Conservation (phyloP, 306 rosid species). For the Corylus avellana region DNA sequence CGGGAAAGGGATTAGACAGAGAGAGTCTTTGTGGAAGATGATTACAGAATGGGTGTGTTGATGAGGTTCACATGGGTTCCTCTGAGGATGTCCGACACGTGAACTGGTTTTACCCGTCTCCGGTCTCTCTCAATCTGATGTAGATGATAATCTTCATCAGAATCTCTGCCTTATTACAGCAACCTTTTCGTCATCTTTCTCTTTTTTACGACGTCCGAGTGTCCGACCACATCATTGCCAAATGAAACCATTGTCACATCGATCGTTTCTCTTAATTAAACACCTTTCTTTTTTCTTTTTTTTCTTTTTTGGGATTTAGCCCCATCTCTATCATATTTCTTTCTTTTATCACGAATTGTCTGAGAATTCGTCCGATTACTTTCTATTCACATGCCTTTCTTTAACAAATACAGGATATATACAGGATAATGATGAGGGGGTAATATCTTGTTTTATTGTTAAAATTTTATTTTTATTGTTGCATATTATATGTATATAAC, state of each 20-base stretch:
- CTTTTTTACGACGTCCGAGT: conserved; percentile 43
- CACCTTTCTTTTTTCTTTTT: not conserved
- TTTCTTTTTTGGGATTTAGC: no score
- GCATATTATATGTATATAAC: no score
- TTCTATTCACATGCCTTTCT: no score
- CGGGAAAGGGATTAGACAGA: conserved; percentile 34
- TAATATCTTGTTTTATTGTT: no score
- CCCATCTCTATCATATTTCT: no score
- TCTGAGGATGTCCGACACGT: conserved; percentile 62
- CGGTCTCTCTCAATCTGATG: conserved; percentile 2
- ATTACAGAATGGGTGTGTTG: conserved; percentile 55
- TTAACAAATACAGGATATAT: no score
- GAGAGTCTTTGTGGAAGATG: conserved; percentile 39
- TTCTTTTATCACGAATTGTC: no score
- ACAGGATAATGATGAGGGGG: no score
- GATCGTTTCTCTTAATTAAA: not conserved
- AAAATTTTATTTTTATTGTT: no score
- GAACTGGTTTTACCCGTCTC: conserved; percentile 26
- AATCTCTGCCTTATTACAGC: conserved; percentile 45
- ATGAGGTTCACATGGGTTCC: conserved; percentile 87
- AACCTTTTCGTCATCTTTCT: conserved; percentile 59
- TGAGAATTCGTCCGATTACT: no score
- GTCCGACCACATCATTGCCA: conserved; percentile 65
- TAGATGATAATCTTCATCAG: conserved; percentile 47
- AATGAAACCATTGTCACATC: conserved; percentile 45